These are phyloP conservation scores for Neofusicoccum umdonicola DNA, from an alignment of 2,329 filamentous ascomycete species.

Conservation along the genomic window DNA sequence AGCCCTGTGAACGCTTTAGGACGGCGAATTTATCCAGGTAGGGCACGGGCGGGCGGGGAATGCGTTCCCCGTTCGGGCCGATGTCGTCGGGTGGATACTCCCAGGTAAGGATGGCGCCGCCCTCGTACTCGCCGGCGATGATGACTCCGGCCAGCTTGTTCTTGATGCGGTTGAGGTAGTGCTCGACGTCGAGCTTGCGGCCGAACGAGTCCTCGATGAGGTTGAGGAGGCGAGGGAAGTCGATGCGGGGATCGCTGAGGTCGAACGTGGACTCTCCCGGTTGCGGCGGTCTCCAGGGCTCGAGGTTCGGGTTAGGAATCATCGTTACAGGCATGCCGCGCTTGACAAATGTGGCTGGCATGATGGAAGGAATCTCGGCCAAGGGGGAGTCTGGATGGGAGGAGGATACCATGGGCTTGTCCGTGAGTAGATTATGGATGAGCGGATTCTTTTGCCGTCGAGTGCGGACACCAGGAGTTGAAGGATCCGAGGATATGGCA, in stretches of 20 bases:
- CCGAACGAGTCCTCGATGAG: constrained; percentile 93
- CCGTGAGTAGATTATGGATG: constrained; percentile 92
- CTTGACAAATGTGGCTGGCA: constrained; percentile 79
- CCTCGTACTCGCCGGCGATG: constrained; percentile 94
- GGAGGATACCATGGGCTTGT: constrained; percentile 89
- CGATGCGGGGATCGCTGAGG: constrained; percentile 76
- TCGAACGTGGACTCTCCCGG: constrained; percentile 61
- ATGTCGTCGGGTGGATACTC: constrained; percentile 61
- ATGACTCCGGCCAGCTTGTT: constrained; percentile 85
- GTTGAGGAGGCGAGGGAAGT: constrained; percentile 76
- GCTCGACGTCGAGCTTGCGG: constrained; percentile 74
- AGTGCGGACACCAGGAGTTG: constrained; percentile 50
- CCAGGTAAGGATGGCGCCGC: constrained; percentile 92
- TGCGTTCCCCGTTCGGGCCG: constrained; percentile 46
- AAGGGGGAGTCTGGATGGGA: constrained; percentile 66
- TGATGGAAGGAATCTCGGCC: constrained; percentile 28
- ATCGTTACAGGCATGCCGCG: constrained; percentile 86
- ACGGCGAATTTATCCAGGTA: constrained; percentile 99
- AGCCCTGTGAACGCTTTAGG: constrained; percentile 80
- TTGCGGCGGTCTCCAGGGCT: constrained; percentile 66
- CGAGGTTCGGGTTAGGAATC: constrained; percentile 66
- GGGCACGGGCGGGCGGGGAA: constrained; percentile 65
- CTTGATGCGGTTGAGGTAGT: constrained; percentile 80
- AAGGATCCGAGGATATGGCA: constrained; percentile 30
- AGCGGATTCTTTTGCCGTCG: constrained; percentile 73